A percentile compares a stretch with the other conserved stretches of the same genome.
Evolutionary conservation across 306 rosid genomes (phyloP).

Genomic region (Erythrophleum fordii): DNA sequence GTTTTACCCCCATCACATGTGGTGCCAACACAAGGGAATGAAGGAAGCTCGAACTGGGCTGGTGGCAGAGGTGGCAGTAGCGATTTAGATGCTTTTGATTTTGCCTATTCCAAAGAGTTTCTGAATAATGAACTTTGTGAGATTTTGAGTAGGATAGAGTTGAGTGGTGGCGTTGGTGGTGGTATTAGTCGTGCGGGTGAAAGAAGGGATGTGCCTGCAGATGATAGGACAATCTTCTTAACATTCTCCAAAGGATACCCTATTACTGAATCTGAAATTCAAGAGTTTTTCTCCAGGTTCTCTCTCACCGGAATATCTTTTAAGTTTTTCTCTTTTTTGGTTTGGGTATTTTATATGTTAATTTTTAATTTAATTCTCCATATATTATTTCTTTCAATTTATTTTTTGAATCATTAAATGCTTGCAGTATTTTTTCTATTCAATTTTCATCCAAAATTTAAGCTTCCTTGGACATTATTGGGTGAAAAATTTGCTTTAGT

Average conservation of each 20-base stretch:
- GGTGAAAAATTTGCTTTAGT: too few relatives aligned
- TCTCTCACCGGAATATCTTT: background rate
- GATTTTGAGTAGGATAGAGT: conserved; percentile 20
- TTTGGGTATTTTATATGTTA: too few relatives aligned
- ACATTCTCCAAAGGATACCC: conserved; percentile 78
- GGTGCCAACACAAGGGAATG: background rate
- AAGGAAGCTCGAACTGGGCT: background rate
- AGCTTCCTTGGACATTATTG: too few relatives aligned
- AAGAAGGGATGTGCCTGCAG: conserved; percentile 13
- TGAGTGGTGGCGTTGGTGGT: background rate
- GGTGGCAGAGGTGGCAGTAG: too few relatives aligned
- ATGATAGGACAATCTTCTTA: conserved; percentile 66
- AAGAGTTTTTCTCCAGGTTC: conserved; percentile 54
- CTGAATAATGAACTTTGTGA: conserved; percentile 33
- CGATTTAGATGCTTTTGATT: background rate
- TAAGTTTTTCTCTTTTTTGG: too few relatives aligned
- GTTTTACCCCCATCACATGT: background rate
- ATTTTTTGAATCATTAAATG: too few relatives aligned
- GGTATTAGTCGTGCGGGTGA: background rate
- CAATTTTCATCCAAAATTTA: background rate
- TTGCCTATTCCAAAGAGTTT: background rate
- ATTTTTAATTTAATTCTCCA: too few relatives aligned
- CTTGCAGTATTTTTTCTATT: too few relatives aligned
- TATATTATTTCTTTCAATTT: too few relatives aligned
- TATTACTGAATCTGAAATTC: conserved; percentile 53